Evolutionary conservation across 805 yeast species (phyloP), one percentile per base, ranked within the genome.

Genomic region (Lachancea cidri): DNA sequence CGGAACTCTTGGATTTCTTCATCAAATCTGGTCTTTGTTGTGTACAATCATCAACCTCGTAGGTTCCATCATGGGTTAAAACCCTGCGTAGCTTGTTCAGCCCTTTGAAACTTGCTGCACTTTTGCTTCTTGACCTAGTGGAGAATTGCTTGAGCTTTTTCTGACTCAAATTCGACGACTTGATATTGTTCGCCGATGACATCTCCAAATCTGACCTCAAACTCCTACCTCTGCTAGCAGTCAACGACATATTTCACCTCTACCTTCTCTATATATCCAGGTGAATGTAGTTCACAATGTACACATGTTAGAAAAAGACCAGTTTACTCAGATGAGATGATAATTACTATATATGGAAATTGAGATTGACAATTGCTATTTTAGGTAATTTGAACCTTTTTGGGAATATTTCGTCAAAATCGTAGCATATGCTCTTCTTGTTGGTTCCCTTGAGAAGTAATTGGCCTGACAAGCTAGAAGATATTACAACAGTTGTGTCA

Each of bases 21-120:
- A 55, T 51, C 6, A 48, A 36, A 15, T 44, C 38, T 15, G 35
- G 22, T 16, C 34, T 45, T n/a, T 39, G 43, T 16, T 38, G 41
- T 7, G 27, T 30, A n/a, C 27, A 25, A 13, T 35, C 32, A 3
- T 44, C 50, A 4, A 32, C 38, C 8, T 50, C 52, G 8, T 38
- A 39, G 4, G 48, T 41, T 8, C 52, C 49, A 35, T 60, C 66
- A 40, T 54, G 58, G 6, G 55, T 52, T 19, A 54, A 29, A 9
- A 55, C 55, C 34, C 53, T 51, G 18, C 57, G 54, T 15, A 43
- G 35, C 27, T 43, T 44, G 19, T 43, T 41, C 18, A 62, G 40
- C 8, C 58, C 60, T 42, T 60, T 60, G 33, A 60, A 55, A 39
- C 60, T 56, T 3, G 62, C 59, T 4, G 57, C 50, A 44, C 63